Evolutionary conservation across 352 stramenopile species (phyloP).

Genomic region (Globisporangium ultimum): DNA sequence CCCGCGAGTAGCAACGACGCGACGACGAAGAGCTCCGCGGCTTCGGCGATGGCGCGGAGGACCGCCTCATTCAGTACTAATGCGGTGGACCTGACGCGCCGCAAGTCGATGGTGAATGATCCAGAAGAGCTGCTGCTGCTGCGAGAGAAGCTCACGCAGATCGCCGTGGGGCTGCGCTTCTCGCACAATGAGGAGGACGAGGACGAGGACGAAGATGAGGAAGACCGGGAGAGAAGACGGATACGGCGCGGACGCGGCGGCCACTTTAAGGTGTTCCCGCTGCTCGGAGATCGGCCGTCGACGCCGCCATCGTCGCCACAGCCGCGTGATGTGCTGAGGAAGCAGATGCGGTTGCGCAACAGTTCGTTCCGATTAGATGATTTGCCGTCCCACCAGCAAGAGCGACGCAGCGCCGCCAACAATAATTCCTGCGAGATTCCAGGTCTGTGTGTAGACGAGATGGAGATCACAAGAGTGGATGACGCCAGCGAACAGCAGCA

Average conservation of each 20-base stretch:
- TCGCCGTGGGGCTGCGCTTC: constrained; percentile 37
- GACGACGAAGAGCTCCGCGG: neutral
- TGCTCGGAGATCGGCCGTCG: constrained; percentile 38
- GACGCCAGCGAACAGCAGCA: constrained; percentile 13
- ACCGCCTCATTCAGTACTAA: neutral
- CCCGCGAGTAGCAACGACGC: neutral
- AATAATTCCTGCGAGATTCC: constrained; percentile 7
- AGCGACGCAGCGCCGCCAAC: constrained; percentile 18
- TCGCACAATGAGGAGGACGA: constrained; percentile 20
- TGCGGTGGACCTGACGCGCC: constrained; percentile 14
- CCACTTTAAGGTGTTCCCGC: constrained; percentile 50
- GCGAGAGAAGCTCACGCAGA: constrained; percentile 71
- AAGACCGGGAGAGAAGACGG: constrained; percentile 14
- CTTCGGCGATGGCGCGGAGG: no score
- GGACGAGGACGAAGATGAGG: constrained; percentile 18
- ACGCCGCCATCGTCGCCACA: constrained; percentile 80
- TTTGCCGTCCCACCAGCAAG: constrained; percentile 13
- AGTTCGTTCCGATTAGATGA: constrained; percentile 26
- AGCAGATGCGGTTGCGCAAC: constrained; percentile 54
- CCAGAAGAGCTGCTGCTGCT: constrained; percentile 67
- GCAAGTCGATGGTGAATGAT: constrained; percentile 56
- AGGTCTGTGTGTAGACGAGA: constrained; percentile 52
- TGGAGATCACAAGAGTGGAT: constrained; percentile 48
- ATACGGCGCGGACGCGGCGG: constrained; percentile 5
- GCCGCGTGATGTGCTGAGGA: constrained; percentile 66